Percentiles rank a stretch among this genome's conserved stretches.
phyloP scores from a whole-genome alignment of 495 filamentous ascomycete genomes.

The Xylaria telfairii region DNA sequence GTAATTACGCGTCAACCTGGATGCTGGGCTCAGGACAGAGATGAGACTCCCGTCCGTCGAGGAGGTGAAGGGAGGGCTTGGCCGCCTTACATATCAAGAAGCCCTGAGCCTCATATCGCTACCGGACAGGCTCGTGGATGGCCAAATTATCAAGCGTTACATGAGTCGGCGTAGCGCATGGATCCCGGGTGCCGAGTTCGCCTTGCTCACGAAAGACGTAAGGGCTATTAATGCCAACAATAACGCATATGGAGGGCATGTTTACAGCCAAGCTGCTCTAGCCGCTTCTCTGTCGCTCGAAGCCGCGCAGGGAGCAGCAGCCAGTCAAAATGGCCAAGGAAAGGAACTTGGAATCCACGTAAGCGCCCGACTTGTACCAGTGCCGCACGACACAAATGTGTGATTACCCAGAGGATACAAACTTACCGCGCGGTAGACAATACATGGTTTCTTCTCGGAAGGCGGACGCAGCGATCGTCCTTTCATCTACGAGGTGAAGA shows the following conservation, averaged over 20 bases:
- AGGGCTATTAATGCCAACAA: not conserved
- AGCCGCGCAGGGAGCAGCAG: conserved; percentile 44
- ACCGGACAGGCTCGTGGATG: conserved; percentile 27
- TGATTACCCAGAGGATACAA: not conserved
- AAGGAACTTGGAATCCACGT: conserved; percentile 63
- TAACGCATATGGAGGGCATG: conserved; percentile 67
- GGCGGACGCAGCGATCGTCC: conserved; percentile 58
- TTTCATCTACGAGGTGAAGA: conserved; percentile 64
- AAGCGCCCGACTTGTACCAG: conserved; percentile 34
- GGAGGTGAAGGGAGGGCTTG: conserved; percentile 17
- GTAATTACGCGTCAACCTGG: not conserved
- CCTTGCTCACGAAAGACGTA: not conserved
- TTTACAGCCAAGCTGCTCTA: conserved; percentile 69
- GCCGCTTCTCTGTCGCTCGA: conserved; percentile 59
- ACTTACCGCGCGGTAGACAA: conserved; percentile 53
- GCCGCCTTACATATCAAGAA: conserved; percentile 48
- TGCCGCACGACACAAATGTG: not conserved
- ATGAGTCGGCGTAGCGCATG: conserved; percentile 47
- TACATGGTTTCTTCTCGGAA: conserved; percentile 72
- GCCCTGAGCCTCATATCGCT: conserved; percentile 43
- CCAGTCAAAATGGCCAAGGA: conserved; percentile 29
- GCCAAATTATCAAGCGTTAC: conserved; percentile 38
- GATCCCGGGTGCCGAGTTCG: conserved; percentile 37
- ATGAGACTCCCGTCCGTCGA: conserved; percentile 23
- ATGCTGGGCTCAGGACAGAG: not conserved